These are phyloP conservation scores for Rostrohypoxylon terebratum DNA, from an alignment of 495 filamentous ascomycete species.

Conservation along the genomic window DNA sequence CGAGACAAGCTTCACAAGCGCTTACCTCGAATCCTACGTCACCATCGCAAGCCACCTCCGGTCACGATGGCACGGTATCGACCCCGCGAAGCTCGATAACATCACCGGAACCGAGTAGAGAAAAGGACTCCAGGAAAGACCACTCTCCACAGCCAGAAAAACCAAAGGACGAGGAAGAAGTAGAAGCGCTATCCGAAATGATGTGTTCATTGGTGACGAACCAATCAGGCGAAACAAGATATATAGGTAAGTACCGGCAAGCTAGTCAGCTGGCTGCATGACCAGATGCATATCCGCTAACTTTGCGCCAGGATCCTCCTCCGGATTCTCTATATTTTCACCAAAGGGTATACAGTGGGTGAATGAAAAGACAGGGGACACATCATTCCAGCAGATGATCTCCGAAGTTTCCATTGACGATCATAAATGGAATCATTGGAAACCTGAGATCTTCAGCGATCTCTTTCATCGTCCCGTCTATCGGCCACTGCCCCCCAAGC, in stretches of 20 bases:
- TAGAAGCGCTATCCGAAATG: constrained; percentile 94
- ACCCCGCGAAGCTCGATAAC: constrained; percentile 70
- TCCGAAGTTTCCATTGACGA: constrained; percentile 82
- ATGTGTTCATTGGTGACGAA: constrained; percentile 99
- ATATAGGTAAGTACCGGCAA: constrained; percentile 76
- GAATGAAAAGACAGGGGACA: constrained; percentile 96
- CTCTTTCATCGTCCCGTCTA: constrained; percentile 91
- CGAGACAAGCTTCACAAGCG: constrained; percentile 57
- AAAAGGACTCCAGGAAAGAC: constrained; percentile 53
- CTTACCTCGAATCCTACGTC: constrained; percentile 60
- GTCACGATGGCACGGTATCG: constrained; percentile 62
- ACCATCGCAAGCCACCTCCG: constrained; percentile 58
- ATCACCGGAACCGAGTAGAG: constrained; percentile 68
- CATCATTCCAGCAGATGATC: constrained; percentile 96
- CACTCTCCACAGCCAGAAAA: constrained; percentile 50
- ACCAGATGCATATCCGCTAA: constrained; percentile 37
- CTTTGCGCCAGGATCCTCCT: constrained; percentile 81
- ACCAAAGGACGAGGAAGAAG: constrained; percentile 69
- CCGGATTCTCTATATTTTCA: constrained; percentile 97
- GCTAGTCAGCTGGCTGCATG: constrained; percentile 7
- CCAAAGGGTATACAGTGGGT: constrained; percentile 99
- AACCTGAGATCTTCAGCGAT: constrained; percentile 92
- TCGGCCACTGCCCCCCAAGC: constrained; percentile 81
- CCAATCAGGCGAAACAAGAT: constrained; percentile 93
- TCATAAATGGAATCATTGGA: constrained; percentile 96